Evolutionary conservation across 2,329 filamentous ascomycete genomes (phyloP).

Genomic region (Penicillium sp.): DNA sequence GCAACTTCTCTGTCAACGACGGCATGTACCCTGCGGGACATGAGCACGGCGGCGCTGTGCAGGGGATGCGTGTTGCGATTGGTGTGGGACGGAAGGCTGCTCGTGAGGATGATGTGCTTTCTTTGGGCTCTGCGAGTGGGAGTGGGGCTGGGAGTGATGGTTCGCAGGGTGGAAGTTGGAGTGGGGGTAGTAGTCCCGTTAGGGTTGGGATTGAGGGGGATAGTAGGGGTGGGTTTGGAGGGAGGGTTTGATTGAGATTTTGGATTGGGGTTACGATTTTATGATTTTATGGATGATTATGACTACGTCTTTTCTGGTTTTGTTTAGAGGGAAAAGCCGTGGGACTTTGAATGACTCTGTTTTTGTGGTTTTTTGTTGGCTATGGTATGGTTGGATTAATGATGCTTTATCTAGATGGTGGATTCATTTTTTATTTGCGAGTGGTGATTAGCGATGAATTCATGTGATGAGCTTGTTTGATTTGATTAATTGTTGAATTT

Average conservation of each 20-base stretch:
- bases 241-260: not conserved
- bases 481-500: not conserved
- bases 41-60: slow-evolving; percentile 55
- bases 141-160: slow-evolving; percentile 45
- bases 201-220: slow-evolving; percentile 25
- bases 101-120: slow-evolving; percentile 48
- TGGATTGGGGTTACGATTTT: not conserved
- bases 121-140: slow-evolving; percentile 35
- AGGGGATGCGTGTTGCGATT: slow-evolving; percentile 64
- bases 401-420: slow-evolving; percentile 9
- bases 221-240: not conserved
- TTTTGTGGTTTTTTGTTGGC: not conserved
- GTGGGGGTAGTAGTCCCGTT: slow-evolving; percentile 55
- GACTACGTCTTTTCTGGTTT: slow-evolving; percentile 11
- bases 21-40: slow-evolving; percentile 70
- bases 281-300: slow-evolving; percentile 30
- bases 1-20: slow-evolving; percentile 95
- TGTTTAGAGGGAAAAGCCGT: slow-evolving; percentile 16
- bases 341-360: not conserved
- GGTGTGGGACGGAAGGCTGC: slow-evolving; percentile 57
- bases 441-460: slow-evolving; percentile 11
- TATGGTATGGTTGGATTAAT: not conserved
- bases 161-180: slow-evolving; percentile 47
- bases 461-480: not conserved
- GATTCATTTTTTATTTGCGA: slow-evolving; percentile 6